Evolutionary conservation across 352 stramenopile species (phyloP).

Genomic region (Globisporangium uncinulatum): DNA sequence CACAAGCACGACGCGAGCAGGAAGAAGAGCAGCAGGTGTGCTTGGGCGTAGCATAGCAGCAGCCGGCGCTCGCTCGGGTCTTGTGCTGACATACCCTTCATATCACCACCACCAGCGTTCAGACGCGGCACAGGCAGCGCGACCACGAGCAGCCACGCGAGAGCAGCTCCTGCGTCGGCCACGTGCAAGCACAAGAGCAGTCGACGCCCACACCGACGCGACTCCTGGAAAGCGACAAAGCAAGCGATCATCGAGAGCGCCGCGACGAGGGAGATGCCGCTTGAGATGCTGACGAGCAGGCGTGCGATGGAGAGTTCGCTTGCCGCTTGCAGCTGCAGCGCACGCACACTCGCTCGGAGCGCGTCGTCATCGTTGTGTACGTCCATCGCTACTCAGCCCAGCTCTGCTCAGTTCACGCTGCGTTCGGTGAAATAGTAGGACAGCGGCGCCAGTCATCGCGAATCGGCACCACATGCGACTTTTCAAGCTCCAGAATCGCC

Average conservation of each 20-base stretch:
- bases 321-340: slow-evolving; percentile 3
- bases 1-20: slow-evolving; percentile 59
- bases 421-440: neutral
- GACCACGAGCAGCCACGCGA: slow-evolving; percentile 53
- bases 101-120: neutral
- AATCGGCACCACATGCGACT: neutral
- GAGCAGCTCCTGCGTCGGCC: slow-evolving; percentile 36
- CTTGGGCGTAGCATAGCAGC: slow-evolving; percentile 19
- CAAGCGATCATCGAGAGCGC: slow-evolving; percentile 47
- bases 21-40: slow-evolving; percentile 66
- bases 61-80: neutral
- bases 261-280: slow-evolving; percentile 30
- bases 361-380: neutral
- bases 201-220: slow-evolving; percentile 49
- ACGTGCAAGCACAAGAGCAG: slow-evolving; percentile 63
- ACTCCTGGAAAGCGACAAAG: slow-evolving; percentile 62
- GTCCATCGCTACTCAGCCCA: neutral
- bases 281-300: slow-evolving; percentile 34
- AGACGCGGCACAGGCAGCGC: slow-evolving; percentile 17
- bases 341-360: slow-evolving; percentile 3
- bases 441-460: neutral
- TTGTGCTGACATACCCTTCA: neutral
- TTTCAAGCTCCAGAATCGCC: neutral
- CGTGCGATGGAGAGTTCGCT: slow-evolving; percentile 33
- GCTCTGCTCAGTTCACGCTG: neutral